phyloP scores from a whole-genome alignment of 352 stramenopile genomes.

The Globisporangium viniferum region DNA sequence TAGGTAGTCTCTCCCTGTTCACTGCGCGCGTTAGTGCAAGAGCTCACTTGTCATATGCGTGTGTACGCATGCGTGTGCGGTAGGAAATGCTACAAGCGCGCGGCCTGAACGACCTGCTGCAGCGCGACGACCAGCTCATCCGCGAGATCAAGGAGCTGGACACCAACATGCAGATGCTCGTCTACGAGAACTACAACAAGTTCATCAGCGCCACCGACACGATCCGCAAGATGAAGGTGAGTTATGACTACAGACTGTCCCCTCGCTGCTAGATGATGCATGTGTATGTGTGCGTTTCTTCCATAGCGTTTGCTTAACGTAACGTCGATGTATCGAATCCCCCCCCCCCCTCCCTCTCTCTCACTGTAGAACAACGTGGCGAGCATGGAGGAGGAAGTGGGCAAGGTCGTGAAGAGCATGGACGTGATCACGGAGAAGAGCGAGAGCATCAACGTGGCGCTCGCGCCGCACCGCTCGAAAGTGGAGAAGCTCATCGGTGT shows the following conservation, averaged over 20 bases:
- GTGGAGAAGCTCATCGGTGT: conserved; percentile 98
- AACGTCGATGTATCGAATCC: neutral
- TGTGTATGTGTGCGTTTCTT: no score
- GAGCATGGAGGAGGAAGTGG: conserved; percentile 89
- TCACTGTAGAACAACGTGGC: conserved; percentile 79
- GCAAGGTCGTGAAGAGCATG: conserved; percentile 84
- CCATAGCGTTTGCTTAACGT: neutral
- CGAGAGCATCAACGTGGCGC: conserved; percentile 83
- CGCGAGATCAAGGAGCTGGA: conserved; percentile 94
- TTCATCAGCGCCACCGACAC: conserved; percentile 99
- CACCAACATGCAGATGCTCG: conserved; percentile 99
- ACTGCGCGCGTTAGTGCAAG: no score
- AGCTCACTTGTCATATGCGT: neutral
- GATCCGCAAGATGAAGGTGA: conserved; percentile 94
- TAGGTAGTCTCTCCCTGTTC: neutral
- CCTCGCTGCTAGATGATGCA: neutral
- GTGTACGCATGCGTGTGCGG: neutral
- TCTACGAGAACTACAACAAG: conserved; percentile 99
- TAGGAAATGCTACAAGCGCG: conserved; percentile 59
- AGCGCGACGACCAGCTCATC: conserved; percentile 74
- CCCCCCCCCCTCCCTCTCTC: neutral
- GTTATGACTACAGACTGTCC: neutral
- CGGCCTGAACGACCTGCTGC: conserved; percentile 69
- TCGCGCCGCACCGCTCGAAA: conserved; percentile 81
- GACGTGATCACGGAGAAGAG: conserved; percentile 86